Evolutionary conservation across 495 filamentous ascomycete genomes (phyloP).

Genomic region (Penicillium angulare): DNA sequence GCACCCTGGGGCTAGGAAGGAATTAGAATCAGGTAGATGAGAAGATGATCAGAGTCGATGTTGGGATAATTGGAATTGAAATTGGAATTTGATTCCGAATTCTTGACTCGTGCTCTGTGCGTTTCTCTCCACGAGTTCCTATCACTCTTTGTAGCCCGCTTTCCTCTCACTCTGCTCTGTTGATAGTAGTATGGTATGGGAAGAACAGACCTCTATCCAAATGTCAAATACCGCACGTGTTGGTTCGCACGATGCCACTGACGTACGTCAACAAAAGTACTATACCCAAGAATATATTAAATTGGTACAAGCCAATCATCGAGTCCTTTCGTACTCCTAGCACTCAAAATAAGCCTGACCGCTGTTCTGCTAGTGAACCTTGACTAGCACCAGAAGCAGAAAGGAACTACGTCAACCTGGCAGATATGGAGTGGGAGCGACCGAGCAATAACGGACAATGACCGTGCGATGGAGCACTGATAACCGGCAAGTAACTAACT

Average conservation of each 20-base stretch:
- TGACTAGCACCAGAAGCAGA: not conserved
- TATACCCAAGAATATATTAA: too few species aligned
- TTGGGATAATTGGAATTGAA: not conserved
- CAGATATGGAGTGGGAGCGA: too few species aligned
- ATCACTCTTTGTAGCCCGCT: too few species aligned
- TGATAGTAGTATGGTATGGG: too few species aligned
- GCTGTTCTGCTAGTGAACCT: not conserved
- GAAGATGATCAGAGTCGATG: not conserved
- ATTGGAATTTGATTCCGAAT: not conserved
- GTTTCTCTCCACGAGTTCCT: too few species aligned
- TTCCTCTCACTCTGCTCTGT: too few species aligned
- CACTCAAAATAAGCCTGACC: not conserved
- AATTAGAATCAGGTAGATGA: too few species aligned
- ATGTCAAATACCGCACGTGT: too few species aligned
- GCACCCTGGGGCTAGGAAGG: too few species aligned
- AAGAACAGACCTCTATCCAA: too few species aligned
- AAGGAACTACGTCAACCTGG: too few species aligned
- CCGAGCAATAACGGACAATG: slow-evolving; percentile 6
- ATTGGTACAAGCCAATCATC: not conserved
- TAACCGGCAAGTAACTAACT: not conserved
- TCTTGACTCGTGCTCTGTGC: not conserved
- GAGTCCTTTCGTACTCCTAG: not conserved
- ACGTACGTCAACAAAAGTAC: too few species aligned
- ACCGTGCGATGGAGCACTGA: not conserved
- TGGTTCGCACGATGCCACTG: not conserved